phyloP scores from a whole-genome alignment of 208 protist species.

The Trichomonas tenax region DNA sequence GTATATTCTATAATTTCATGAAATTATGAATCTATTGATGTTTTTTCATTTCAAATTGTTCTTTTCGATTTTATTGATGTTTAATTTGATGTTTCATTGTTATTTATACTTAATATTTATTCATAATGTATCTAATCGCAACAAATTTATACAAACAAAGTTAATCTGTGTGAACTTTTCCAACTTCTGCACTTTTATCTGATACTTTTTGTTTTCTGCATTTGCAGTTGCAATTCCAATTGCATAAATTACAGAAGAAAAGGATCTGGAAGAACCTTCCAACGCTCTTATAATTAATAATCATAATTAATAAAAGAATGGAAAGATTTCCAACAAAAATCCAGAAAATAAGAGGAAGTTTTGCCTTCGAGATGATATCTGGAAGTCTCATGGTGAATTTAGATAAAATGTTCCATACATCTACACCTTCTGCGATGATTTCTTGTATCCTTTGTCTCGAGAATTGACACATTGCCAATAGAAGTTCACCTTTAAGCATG shows the following conservation, averaged over 20 bases:
- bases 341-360: not conserved
- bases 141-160: no score
- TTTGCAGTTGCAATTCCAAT: no score
- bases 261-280: not conserved
- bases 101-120: no score
- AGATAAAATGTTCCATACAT: not conserved
- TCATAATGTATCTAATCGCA: no score
- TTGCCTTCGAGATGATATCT: not conserved
- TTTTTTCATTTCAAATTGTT: no score
- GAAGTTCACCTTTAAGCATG: not conserved
- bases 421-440: not conserved
- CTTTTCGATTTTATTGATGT: no score
- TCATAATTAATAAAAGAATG: not conserved
- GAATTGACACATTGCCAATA: not conserved
- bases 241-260: not conserved
- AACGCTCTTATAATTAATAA: not conserved
- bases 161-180: no score
- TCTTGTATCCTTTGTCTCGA: not conserved
- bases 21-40: no score
- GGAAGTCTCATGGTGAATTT: not conserved
- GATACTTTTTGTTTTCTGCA: no score
- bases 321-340: not conserved
- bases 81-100: no score
- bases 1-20: no score
- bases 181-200: no score